Evolutionary conservation across 768 basidiomycete genomes (phyloP), one percentile per base, ranked within the genome.

Genomic region (Termitomyces sp.): DNA sequence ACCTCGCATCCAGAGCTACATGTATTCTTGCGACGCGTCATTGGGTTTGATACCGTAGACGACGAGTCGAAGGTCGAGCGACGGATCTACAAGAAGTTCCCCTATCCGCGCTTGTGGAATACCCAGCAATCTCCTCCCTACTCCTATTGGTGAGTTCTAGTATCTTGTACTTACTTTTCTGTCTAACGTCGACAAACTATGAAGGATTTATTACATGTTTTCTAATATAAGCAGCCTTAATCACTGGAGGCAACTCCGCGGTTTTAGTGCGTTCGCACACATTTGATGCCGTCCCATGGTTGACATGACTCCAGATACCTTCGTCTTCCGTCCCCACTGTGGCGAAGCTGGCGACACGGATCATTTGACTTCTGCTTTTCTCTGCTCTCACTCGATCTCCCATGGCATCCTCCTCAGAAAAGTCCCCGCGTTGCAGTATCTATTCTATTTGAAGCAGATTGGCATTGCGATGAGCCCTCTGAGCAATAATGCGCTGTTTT

Each of bases 281-380:
- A 34, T 30, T 39, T 40, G 52, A 59, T 61, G 2, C 45, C 2
- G 28, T 21, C 5, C 23, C 9, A 28, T 9, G 10, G 16, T 17
- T 49, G 25, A 30, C 16, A 17, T 30, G 41, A 59, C 27, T 59
- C 35, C 61, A 98, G 96, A 89, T 68, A 98, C 97, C 0, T 95
- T 99, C 68, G 95, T 98, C 41, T 83, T 99, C 58, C 88, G 97
- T 32, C 97, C 97, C 0, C 97, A 99, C 70, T 90, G 89, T 32
- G 97, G 97, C 50, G 97, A 99, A 77, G 97, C 97, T 0, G 97
- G 97, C 28, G 97, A 99, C 68, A 91, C 97, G 0, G 97, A 98
- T 69, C 97, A 99, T 69, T 81, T 99, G 11, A 91, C 95, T 0
- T 93, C 97, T 2, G 91, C 96, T 2, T 99, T 94, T 82, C 79